phyloP scores from a whole-genome alignment of 2,329 filamentous ascomycete species.

The Apiospora pterosperma region DNA sequence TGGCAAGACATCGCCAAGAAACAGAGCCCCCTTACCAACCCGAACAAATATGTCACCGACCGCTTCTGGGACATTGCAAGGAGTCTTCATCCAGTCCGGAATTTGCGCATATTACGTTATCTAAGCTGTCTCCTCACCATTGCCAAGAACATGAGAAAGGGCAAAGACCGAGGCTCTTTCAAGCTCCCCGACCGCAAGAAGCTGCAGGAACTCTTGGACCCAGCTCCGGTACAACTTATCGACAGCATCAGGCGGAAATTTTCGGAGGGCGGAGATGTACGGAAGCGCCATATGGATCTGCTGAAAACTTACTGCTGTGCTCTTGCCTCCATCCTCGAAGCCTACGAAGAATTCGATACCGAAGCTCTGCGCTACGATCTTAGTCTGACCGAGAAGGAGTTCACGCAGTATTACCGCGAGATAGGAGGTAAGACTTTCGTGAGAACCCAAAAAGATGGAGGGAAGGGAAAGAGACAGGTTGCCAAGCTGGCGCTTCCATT shows the following conservation, averaged over 20 bases:
- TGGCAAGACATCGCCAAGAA: conserved; percentile 68
- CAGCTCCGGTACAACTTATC: conserved; percentile 59
- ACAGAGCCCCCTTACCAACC: conserved; percentile 52
- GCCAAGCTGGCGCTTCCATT: conserved; percentile 76
- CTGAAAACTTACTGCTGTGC: conserved; percentile 71
- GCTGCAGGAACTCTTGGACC: conserved; percentile 52
- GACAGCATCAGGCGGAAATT: conserved; percentile 69
- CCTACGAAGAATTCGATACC: conserved; percentile 69
- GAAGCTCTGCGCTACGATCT: conserved; percentile 69
- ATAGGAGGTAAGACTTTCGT: conserved; percentile 67
- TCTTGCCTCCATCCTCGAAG: conserved; percentile 68
- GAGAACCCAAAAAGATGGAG: conserved; percentile 58
- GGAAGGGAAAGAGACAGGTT: conserved; percentile 51
- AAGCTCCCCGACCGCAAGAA: conserved; percentile 60
- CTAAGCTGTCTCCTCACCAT: conserved; percentile 51
- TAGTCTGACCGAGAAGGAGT: conserved; percentile 65
- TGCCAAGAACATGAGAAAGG: conserved; percentile 47
- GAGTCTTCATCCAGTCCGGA: conserved; percentile 48
- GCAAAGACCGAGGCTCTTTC: conserved; percentile 43
- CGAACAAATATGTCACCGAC: conserved; percentile 62
- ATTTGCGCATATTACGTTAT: conserved; percentile 59
- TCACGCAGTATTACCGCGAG: conserved; percentile 71
- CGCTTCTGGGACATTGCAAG: conserved; percentile 54
- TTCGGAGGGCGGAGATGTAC: conserved; percentile 59
- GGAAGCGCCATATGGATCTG: conserved; percentile 69